A percentile compares a stretch with the other conserved stretches of the same genome.
phyloP scores from a whole-genome alignment of 768 basidiomycete species.

The Lentinula guzmanii region DNA sequence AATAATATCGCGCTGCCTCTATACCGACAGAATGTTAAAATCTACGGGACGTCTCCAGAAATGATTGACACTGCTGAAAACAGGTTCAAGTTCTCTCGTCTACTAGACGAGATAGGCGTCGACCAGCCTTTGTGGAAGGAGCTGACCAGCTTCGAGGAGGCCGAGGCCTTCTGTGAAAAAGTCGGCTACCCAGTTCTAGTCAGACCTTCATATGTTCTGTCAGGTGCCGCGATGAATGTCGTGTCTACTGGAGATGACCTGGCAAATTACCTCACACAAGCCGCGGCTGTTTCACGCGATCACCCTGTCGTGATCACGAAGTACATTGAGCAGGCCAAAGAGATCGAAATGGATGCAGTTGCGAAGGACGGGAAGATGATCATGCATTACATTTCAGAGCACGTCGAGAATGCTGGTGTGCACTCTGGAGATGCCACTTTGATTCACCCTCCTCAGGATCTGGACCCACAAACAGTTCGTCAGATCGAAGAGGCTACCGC shows the following conservation, averaged over 20 bases:
- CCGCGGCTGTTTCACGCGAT: constrained; percentile 92
- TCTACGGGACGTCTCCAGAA: constrained; percentile 97
- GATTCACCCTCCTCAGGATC: constrained; percentile 96
- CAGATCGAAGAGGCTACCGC: constrained; percentile 96
- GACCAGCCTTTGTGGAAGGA: constrained; percentile 99
- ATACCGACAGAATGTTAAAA: constrained; percentile 96
- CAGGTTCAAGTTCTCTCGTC: constrained; percentile 97
- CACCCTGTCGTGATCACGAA: constrained; percentile 98
- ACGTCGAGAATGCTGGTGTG: constrained; percentile 98
- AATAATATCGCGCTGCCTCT: constrained; percentile 97
- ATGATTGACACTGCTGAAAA: constrained; percentile 99
- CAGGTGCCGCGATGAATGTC: constrained; percentile 99
- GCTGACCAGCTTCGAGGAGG: constrained; percentile 85
- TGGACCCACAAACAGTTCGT: constrained; percentile 93
- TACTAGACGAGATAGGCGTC: constrained; percentile 96
- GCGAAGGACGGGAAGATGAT: constrained; percentile 96
- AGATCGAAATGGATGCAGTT: constrained; percentile 99
- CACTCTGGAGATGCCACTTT: constrained; percentile 98
- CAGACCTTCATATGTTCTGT: constrained; percentile 97
- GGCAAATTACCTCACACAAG: constrained; percentile 87
- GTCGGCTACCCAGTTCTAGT: constrained; percentile 96
- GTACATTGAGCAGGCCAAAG: constrained; percentile 99
- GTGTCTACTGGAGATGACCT: constrained; percentile 92
- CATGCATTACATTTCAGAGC: constrained; percentile 99
- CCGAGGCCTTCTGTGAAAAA: constrained; percentile 81